phyloP scores from a whole-genome alignment of 2,329 filamentous ascomycete species.

The Aspergillus sp. region DNA sequence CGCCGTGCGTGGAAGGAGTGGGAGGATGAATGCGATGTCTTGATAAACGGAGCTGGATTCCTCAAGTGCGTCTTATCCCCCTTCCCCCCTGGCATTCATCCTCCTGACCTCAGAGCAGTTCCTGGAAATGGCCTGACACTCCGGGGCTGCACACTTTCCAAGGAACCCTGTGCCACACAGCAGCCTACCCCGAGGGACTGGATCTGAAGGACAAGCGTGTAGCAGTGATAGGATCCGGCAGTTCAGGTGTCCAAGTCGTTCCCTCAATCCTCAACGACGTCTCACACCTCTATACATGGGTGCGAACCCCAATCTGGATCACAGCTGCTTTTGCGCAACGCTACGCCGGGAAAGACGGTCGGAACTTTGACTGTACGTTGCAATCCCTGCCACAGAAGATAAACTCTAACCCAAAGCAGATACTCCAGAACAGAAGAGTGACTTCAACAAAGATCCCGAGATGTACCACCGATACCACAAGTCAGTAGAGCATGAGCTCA shows the following conservation, averaged over 20 bases:
- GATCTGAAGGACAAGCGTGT: constrained; percentile 37
- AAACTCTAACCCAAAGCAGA: neutral
- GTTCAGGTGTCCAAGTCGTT: constrained; percentile 44
- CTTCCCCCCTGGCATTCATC: neutral
- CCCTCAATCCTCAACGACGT: constrained; percentile 26
- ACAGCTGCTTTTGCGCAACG: constrained; percentile 7
- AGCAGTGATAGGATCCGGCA: constrained; percentile 40
- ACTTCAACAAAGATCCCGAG: constrained; percentile 3
- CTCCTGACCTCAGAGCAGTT: neutral
- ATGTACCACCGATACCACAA: constrained; percentile 16
- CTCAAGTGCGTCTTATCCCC: constrained; percentile 27
- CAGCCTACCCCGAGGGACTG: constrained; percentile 42
- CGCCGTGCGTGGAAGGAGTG: constrained; percentile 22
- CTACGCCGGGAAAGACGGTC: constrained; percentile 5
- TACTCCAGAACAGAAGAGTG: constrained; percentile 6
- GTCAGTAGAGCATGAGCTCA: constrained; percentile 11
- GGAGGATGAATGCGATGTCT: constrained; percentile 32
- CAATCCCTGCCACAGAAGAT: neutral
- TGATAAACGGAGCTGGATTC: constrained; percentile 42
- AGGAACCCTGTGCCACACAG: constrained; percentile 48
- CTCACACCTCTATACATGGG: constrained; percentile 37
- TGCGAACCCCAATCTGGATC: constrained; percentile 10
- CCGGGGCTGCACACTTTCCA: constrained; percentile 49
- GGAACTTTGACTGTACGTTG: constrained; percentile 7
- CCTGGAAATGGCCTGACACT: constrained; percentile 49